Evolutionary conservation across 148 eudicot genomes (phyloP).

Genomic region (Rhododendron williamsianum): DNA sequence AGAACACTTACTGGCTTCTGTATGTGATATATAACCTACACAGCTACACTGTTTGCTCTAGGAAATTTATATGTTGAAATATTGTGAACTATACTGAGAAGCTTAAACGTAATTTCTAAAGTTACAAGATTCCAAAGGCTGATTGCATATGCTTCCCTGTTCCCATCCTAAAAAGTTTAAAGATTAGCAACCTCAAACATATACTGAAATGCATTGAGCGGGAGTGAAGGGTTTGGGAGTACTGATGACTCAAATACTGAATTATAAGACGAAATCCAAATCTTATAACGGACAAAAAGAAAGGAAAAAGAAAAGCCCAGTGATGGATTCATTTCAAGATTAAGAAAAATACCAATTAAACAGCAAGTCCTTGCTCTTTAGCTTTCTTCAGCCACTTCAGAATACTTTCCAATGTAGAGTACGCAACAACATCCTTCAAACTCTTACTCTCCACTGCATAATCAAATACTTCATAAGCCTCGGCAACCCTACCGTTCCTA

Average conservation of each 20-base stretch:
- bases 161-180: neutral
- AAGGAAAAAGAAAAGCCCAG: neutral
- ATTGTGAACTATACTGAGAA: neutral
- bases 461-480: slow-evolving; percentile 89
- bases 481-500: slow-evolving; percentile 68
- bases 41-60: too few relatives aligned
- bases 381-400: slow-evolving; percentile 86
- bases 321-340: neutral
- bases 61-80: neutral
- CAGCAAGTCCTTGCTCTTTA: slow-evolving; percentile 73
- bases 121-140: neutral
- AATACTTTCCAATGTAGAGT: slow-evolving; percentile 62
- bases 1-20: neutral
- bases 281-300: neutral
- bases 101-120: neutral
- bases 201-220: neutral
- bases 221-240: neutral
- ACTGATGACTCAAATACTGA: neutral
- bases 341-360: slow-evolving; percentile 32
- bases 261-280: neutral
- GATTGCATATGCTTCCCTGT: neutral
- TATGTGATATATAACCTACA: too few relatives aligned
- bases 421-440: slow-evolving; percentile 64
- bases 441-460: slow-evolving; percentile 84
- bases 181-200: neutral